These are phyloP conservation scores for Vicia faba DNA, from an alignment of 306 rosid species.

Conservation along the genomic window DNA sequence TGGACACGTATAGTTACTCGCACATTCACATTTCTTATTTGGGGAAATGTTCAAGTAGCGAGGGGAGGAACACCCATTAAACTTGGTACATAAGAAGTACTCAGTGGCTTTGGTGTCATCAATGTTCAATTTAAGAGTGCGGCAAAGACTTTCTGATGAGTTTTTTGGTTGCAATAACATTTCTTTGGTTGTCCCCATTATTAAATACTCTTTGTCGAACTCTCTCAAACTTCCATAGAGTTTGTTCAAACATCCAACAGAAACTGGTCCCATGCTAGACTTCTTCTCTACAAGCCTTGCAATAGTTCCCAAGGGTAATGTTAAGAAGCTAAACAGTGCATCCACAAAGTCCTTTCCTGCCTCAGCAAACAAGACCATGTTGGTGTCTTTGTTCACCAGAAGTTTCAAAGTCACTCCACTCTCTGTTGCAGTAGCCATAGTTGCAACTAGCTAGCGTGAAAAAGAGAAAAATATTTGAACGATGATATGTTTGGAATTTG, in stretches of 20 bases:
- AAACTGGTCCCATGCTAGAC: not conserved
- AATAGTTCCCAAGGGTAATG: not conserved
- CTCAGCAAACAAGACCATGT: not conserved
- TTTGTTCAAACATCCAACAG: not conserved
- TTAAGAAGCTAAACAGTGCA: not conserved
- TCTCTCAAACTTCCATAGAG: not conserved
- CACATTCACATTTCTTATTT: not conserved
- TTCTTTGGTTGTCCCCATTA: not conserved
- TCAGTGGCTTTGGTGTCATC: not conserved
- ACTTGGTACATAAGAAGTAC: not conserved
- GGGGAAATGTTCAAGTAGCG: not conserved
- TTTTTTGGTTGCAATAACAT: constrained; percentile 3
- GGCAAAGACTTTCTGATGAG: not conserved
- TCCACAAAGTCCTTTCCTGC: not conserved
- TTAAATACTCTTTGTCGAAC: not conserved
- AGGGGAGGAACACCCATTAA: no score
- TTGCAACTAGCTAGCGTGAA: not conserved
- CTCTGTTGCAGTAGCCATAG: not conserved
- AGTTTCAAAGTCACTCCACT: not conserved
- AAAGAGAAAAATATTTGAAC: no score
- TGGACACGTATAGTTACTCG: no score
- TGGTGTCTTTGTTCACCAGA: not conserved
- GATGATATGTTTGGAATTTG: no score
- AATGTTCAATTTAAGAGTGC: not conserved
- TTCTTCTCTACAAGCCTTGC: not conserved